A percentile compares a stretch with the other conserved stretches of the same genome.
Conservation (phyloP, 805 yeast species). For the Starmerella sp. region DNA sequence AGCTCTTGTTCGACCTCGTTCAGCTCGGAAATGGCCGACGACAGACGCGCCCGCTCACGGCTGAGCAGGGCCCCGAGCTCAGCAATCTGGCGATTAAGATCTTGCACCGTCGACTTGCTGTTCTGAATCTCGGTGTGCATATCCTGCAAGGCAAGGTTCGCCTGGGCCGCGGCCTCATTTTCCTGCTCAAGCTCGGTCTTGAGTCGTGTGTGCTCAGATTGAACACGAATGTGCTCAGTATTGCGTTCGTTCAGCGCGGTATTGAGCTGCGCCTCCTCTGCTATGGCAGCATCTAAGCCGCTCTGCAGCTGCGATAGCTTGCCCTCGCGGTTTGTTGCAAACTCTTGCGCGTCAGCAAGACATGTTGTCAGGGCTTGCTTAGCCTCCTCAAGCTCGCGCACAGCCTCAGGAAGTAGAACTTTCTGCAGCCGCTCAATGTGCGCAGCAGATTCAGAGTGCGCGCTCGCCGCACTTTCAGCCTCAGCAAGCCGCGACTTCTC, state of each 20-base stretch:
- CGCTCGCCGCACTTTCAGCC: not conserved
- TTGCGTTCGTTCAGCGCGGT: slow-evolving; percentile 1
- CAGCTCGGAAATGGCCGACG: slow-evolving; percentile 6
- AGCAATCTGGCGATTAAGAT: not conserved
- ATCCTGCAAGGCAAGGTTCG: slow-evolving; percentile 72
- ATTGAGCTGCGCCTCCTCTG: slow-evolving; percentile 3
- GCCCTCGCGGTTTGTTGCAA: slow-evolving; percentile 63
- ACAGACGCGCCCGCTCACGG: slow-evolving; percentile 3
- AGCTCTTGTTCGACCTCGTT: slow-evolving; percentile 5
- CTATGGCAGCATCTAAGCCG: slow-evolving; percentile 28
- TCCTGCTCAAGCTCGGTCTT: slow-evolving; percentile 26
- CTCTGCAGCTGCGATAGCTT: slow-evolving; percentile 49
- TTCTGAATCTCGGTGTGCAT: slow-evolving; percentile 62
- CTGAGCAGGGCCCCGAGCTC: slow-evolving; percentile 6
- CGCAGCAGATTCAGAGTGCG: not conserved
- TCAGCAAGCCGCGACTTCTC: not conserved
- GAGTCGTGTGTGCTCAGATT: slow-evolving; percentile 11
- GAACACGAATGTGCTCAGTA: slow-evolving; percentile 7
- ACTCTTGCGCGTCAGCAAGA: slow-evolving; percentile 73
- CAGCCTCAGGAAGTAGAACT: not conserved
- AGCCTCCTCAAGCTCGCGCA: slow-evolving; percentile 22
- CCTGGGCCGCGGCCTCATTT: slow-evolving; percentile 30
- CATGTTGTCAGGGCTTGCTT: slow-evolving; percentile 39
- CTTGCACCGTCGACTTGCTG: not conserved
- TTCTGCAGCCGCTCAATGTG: not conserved